Conservation (phyloP, 306 rosid species). For the Fragaria iinumae region DNA sequence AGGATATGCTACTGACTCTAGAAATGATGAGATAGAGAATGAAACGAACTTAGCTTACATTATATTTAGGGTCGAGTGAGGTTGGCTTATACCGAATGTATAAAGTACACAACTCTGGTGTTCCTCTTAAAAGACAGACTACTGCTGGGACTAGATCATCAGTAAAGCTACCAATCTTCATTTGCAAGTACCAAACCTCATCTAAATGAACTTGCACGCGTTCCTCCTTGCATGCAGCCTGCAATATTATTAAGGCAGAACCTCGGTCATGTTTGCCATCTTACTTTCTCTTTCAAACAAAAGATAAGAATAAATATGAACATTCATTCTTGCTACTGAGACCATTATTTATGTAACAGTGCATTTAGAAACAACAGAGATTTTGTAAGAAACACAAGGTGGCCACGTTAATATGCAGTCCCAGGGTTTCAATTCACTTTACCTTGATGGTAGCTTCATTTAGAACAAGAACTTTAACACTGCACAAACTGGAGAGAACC, state of each 20-base stretch:
- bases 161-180: not conserved
- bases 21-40: not conserved
- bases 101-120: not conserved
- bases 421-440: not conserved
- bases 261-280: not conserved
- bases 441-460: slow-evolving; percentile 6
- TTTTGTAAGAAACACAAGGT: not conserved
- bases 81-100: not conserved
- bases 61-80: not conserved
- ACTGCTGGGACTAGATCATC: not conserved
- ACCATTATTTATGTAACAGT: not conserved
- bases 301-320: not conserved
- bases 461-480: slow-evolving; percentile 1
- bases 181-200: not conserved
- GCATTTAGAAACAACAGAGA: not conserved
- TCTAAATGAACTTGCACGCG: not conserved
- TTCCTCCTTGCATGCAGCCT: not conserved
- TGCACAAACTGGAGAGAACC: not conserved
- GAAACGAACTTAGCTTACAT: not conserved
- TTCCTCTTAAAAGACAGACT: slow-evolving; percentile 3
- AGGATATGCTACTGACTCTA: not conserved
- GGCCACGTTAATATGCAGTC: not conserved
- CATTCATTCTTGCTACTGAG: not conserved
- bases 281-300: not conserved
- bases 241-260: not conserved